Conservation (phyloP, 192 early-diverging fungal genomes). For the Linnemannia hyalina region DNA sequence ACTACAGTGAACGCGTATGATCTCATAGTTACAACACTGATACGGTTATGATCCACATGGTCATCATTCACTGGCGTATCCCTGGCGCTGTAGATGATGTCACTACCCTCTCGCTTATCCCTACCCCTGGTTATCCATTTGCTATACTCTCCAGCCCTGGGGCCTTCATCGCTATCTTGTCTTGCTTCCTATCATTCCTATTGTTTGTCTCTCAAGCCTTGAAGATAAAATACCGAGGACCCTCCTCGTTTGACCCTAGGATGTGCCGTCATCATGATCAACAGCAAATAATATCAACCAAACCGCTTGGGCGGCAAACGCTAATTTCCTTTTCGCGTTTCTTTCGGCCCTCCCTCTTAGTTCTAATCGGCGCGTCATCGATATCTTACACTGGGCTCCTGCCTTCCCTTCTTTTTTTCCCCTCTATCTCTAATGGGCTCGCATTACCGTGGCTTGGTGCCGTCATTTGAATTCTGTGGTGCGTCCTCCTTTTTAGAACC, state of each 20-base stretch:
- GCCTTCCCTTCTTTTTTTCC: background rate
- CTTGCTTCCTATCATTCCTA: no score
- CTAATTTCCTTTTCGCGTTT: background rate
- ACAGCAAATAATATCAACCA: background rate
- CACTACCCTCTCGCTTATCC: no score
- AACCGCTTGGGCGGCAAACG: background rate
- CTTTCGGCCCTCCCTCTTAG: background rate
- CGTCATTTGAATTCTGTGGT: background rate
- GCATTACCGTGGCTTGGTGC: background rate
- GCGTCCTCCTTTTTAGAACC: background rate
- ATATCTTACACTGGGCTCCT: background rate
- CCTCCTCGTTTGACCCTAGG: no score
- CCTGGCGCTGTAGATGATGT: no score
- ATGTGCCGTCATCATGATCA: conserved; percentile 18
- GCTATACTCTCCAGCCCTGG: no score
- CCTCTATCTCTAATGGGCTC: background rate
- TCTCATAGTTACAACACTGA: no score
- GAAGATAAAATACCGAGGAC: background rate
- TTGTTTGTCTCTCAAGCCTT: no score
- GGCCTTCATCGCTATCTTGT: no score
- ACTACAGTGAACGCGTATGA: no score
- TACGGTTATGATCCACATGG: background rate
- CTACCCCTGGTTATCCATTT: no score
- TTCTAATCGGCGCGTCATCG: background rate
- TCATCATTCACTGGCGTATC: background rate